These are phyloP conservation scores for Suhomyces terraborum DNA, from an alignment of 1,139 yeast species.

Conservation along the genomic window DNA sequence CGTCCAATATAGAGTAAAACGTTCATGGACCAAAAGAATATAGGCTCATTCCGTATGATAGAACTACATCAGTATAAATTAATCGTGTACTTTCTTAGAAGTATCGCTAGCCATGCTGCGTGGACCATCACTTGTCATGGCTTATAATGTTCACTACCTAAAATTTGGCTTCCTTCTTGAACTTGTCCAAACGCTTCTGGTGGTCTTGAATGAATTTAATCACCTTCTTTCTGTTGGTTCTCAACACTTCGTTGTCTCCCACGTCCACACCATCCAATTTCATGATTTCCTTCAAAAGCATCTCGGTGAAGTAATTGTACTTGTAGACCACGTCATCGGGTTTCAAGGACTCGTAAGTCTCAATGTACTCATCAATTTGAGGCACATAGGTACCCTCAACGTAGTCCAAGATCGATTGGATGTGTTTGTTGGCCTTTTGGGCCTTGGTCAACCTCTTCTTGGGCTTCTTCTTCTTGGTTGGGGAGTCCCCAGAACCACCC, in stretches of 20 bases:
- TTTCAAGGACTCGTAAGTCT: conserved; percentile 34
- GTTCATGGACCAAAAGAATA: too few species aligned
- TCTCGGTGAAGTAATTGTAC: conserved; percentile 63
- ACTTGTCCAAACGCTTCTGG: conserved; percentile 59
- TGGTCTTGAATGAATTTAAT: conserved; percentile 62
- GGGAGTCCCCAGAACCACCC: conserved; percentile 3
- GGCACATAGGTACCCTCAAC: conserved; percentile 49
- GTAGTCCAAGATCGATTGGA: conserved; percentile 43
- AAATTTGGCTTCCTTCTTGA: conserved; percentile 40
- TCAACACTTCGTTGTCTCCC: conserved; percentile 49
- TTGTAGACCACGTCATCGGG: conserved; percentile 49
- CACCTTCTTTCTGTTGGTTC: conserved; percentile 58
- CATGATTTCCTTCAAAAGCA: conserved; percentile 64
- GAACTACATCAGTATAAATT: too few species aligned
- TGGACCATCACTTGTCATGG: not conserved
- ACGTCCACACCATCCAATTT: conserved; percentile 67
- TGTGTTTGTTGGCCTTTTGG: conserved; percentile 45
- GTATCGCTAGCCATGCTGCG: too few species aligned
- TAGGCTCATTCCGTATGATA: too few species aligned
- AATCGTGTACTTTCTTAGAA: too few species aligned
- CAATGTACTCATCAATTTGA: conserved; percentile 44
- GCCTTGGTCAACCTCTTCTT: conserved; percentile 46
- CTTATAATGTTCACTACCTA: conserved; percentile 3
- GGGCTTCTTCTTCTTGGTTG: conserved; percentile 24
- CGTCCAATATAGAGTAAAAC: too few species aligned